Evolutionary conservation across 192 early-diverging fungal genomes (phyloP).

Genomic region (Thamnidium elegans): DNA sequence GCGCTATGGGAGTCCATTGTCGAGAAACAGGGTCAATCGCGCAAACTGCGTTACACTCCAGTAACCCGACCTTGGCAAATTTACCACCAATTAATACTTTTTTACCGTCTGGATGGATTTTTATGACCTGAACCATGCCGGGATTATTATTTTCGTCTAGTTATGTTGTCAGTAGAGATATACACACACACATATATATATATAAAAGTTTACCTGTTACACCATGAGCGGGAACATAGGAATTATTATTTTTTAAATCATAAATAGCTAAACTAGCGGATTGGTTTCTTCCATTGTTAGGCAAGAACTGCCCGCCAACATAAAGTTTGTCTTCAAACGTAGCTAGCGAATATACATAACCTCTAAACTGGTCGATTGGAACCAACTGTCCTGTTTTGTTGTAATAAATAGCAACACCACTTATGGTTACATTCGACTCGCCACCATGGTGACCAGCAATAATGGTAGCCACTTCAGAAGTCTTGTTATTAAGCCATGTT

Average conservation of each 20-base stretch:
- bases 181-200: not conserved
- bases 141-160: not conserved
- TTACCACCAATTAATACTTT: conserved; percentile 50
- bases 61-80: conserved; percentile 49
- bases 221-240: not conserved
- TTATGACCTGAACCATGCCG: conserved; percentile 21
- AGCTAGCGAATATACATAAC: conserved; percentile 45
- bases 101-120: conserved; percentile 23
- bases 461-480: not conserved
- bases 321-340: conserved; percentile 50
- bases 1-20: conserved; percentile 32
- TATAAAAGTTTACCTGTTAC: conserved; percentile 4
- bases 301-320: conserved; percentile 49
- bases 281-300: not conserved
- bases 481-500: not conserved
- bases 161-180: not conserved
- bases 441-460: not conserved
- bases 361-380: conserved; percentile 13
- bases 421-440: not conserved
- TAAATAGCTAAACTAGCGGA: conserved; percentile 34
- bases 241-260: conserved; percentile 43
- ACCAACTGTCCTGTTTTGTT: not conserved
- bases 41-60: conserved; percentile 33
- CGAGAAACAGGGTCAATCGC: conserved; percentile 13
- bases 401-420: not conserved